Evolutionary conservation across 2,329 filamentous ascomycete genomes (phyloP), one percentile per base, ranked within the genome.

Genomic region (Cladosporium colombiae): DNA sequence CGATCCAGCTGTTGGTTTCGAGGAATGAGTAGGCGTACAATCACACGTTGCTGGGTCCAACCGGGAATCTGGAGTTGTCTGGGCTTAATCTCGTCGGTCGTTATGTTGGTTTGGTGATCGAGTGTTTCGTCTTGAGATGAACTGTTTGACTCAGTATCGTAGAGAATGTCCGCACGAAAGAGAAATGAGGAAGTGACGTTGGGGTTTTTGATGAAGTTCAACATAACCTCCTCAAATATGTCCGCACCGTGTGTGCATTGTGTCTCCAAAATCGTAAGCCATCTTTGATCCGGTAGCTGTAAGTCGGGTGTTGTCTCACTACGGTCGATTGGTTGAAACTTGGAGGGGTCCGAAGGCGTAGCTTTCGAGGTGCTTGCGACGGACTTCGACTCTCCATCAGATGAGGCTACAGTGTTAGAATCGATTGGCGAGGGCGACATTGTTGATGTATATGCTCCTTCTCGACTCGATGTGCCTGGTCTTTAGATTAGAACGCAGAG

Each of bases 161-260:
- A 84, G 29, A 91, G 82, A 29, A 94, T 88, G 72, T 95, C 91
- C 56, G 91, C 91, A 33, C 91, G 86, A 72, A 93, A 91, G 1
- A 95, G 82, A 84, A 90, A 91, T 18, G 85, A 88, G 0, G 90
- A 91, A 69, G 92, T 92, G 77, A 92, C 82, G 70, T 95, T 94
- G 0, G 91, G 91, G 72, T 94, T 93, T 70, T 85, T 85, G 69
- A 94, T 85, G 65, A 93, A 81, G 72, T 93, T 92, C 71, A 87
- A 79, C 87, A 92, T 91, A 59, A 91, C 88, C 49, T 83, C 77
- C 66, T 82, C 78, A 75, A 93, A 94, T 64, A 87, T 55, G 2
- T 29, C n/a, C 1, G 61, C 21, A 10, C 61, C 61, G 11, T 31
- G 56, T 18, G 50, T 33, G 35, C 61, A 63, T 44, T 67, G 68